Base-by-base conservation (phyloP, 306 rosid genomes). In the Begonia fuchsioides region DNA sequence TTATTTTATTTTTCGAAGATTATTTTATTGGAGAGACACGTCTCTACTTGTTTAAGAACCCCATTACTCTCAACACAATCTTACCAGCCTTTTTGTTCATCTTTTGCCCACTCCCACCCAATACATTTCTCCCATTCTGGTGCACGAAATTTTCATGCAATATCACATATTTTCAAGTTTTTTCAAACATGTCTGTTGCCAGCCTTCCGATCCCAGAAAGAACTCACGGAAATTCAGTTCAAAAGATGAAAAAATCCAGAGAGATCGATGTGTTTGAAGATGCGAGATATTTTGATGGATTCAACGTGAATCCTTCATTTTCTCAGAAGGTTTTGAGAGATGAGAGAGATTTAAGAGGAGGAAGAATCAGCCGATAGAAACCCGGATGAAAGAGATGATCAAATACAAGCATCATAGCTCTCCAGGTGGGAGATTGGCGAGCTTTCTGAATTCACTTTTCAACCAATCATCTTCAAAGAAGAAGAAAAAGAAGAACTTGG, bases 221-320 rank as follows among this genome's bases (percentile, higher is more conserved):
- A 26, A 26, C 35, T 26, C 35, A 26, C 35, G 7, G 35, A 26
- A 26, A 26, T 4, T 26, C 35, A 26, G 35, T 26, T 26, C 35
- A 26, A 26, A 26, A 26, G 35, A 26, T 26, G 56, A 75, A 77
- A 35, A 85, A 77, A 18, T 90, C 98, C 1, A 76, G 72, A 8
- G 98, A 90, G 67, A 84, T 90, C 20, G 94, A 90, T 17, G 98
- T 85, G 45, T 90, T 90, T 48, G 95, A 85, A 61, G 98, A 95
- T 5, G 68, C 95, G 39, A 64, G 82, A 53, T 90, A 90, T 48
- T 90, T 90, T 82, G 84, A 95, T 5, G 95, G 80, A 3, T 90
- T 76, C 77, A 76, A 75, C 32, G 95, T 78, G 66, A 70, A 69
- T 55, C 46, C 72, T 9, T 68, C 54, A 49, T 76, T 58, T 52